phyloP scores from a whole-genome alignment of 768 basidiomycete genomes.

The Rhodotorula taiwanensis region DNA sequence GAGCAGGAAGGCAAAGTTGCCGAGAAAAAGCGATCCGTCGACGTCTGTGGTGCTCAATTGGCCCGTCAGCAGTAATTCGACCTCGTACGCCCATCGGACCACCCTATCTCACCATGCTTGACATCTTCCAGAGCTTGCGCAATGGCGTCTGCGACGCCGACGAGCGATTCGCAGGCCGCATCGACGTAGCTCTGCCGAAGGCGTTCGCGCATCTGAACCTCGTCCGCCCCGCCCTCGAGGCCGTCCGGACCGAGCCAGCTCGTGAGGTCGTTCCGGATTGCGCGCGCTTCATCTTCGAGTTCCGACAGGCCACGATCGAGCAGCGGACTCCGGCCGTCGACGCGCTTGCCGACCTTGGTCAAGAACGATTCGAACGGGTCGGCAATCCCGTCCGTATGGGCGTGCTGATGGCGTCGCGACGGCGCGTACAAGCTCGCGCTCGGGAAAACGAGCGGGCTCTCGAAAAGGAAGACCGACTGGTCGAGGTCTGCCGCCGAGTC shows the following conservation, averaged over 20 bases:
- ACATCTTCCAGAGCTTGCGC: not conserved
- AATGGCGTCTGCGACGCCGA: slow-evolving; percentile 2
- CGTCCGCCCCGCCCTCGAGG: not conserved
- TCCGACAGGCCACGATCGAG: slow-evolving; percentile 24
- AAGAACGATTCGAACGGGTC: slow-evolving; percentile 36
- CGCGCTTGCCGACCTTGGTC: slow-evolving; percentile 19
- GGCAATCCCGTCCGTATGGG: not conserved
- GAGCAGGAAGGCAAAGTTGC: slow-evolving; percentile 16
- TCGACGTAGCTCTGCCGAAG: slow-evolving; percentile 13
- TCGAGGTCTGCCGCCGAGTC: slow-evolving; percentile 10
- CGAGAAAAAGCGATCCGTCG: slow-evolving; percentile 17
- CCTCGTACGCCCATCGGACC: too few species aligned
- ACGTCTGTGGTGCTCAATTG: slow-evolving; percentile 5
- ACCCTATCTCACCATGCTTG: slow-evolving; percentile 1
- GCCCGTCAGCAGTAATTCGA: too few species aligned
- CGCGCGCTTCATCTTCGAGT: slow-evolving; percentile 26
- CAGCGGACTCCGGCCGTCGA: slow-evolving; percentile 26
- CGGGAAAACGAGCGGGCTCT: slow-evolving; percentile 22
- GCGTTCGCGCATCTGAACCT: not conserved
- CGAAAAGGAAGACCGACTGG: slow-evolving; percentile 26
- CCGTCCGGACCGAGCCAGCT: slow-evolving; percentile 17
- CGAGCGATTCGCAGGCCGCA: slow-evolving; percentile 12
- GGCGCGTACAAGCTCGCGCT: not conserved
- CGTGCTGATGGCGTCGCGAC: slow-evolving; percentile 4
- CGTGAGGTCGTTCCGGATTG: slow-evolving; percentile 20